Percentiles rank a stretch among this genome's conserved stretches.
These are phyloP conservation scores for Pseudogymnoascus sp. DNA, from an alignment of 2,329 filamentous ascomycete species.

Conservation along the genomic window DNA sequence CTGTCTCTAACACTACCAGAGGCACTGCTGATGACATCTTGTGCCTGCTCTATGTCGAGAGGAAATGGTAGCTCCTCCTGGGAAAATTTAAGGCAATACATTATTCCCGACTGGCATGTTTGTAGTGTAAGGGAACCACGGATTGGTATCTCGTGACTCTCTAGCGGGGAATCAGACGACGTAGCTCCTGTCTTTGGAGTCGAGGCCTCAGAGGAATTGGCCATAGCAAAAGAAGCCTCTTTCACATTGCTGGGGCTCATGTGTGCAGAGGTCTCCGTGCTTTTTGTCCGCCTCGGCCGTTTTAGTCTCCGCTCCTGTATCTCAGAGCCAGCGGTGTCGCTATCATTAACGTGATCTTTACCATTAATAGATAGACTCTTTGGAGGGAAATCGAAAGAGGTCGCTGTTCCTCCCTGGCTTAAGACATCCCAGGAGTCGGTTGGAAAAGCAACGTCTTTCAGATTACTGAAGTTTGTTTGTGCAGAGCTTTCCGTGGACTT, in stretches of 20 bases:
- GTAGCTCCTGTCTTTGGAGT: neutral
- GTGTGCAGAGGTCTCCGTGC: neutral
- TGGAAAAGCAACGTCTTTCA: neutral
- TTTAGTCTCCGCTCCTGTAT: neutral
- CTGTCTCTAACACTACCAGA: neutral
- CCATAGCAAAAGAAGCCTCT: neutral
- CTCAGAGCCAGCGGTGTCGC: neutral
- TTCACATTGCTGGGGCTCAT: neutral
- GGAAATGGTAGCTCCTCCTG: neutral
- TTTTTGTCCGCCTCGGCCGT: neutral
- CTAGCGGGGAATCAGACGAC: neutral
- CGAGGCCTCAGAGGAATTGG: neutral
- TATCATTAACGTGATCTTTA: neutral
- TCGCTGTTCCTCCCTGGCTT: neutral
- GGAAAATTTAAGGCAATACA: slow-evolving; percentile 3
- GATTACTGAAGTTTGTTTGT: neutral
- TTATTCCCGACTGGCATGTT: neutral
- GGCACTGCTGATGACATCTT: neutral
- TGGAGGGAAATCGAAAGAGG: neutral
- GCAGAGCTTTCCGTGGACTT: neutral
- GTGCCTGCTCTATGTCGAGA: neutral
- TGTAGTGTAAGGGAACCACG: neutral
- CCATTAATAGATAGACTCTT: neutral
- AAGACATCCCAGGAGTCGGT: neutral
- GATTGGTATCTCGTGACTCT: neutral